Percentiles rank a stretch among this genome's conserved stretches.
These are phyloP conservation scores for Lentinula edodes DNA, from an alignment of 768 basidiomycete species.

Conservation along the genomic window DNA sequence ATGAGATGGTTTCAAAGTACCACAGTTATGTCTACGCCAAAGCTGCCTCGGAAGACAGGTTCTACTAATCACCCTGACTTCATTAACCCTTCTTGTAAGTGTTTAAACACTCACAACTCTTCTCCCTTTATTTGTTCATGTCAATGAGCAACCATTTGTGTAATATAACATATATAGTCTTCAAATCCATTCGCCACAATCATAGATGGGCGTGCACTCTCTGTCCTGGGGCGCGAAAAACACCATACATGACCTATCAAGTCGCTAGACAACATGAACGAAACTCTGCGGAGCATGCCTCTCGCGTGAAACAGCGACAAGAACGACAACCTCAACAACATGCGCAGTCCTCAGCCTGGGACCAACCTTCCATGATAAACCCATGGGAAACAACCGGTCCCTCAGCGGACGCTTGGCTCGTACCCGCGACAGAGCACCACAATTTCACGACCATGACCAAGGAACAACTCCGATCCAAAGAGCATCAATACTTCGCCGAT, in stretches of 20 bases:
- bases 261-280: constrained; percentile 23
- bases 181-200: not conserved
- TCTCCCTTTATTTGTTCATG: not conserved
- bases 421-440: constrained; percentile 11
- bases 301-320: not conserved
- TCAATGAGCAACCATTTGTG: no score
- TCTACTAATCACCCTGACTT: not conserved
- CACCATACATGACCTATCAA: constrained; percentile 12
- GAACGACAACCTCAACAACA: not conserved
- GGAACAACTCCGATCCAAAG: constrained; percentile 1
- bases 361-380: not conserved
- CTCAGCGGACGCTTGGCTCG: not conserved
- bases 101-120: not conserved
- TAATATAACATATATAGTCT: not conserved
- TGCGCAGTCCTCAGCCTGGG: not conserved
- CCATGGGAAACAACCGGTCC: not conserved
- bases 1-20: no score
- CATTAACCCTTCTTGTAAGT: not conserved
- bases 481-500: constrained; percentile 27
- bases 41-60: no score
- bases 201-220: constrained; percentile 1
- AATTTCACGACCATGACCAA: constrained; percentile 11
- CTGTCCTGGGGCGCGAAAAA: not conserved
- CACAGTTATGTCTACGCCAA: not conserved
- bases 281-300: constrained; percentile 13